These are phyloP conservation scores for Phialocephala subalpina DNA, from an alignment of 2,329 filamentous ascomycete species.

Conservation along the genomic window DNA sequence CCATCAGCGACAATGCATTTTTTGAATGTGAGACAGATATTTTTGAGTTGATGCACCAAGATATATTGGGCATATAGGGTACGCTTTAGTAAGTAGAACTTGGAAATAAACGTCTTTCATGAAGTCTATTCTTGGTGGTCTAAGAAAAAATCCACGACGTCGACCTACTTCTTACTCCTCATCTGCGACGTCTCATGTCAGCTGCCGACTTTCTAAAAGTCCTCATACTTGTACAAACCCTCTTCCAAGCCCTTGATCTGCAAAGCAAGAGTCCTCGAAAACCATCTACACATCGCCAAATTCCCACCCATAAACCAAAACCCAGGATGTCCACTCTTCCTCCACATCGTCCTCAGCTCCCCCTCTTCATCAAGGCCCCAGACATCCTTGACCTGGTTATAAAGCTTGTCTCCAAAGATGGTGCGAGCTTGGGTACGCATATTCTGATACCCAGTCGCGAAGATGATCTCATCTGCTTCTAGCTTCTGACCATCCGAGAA, in stretches of 20 bases:
- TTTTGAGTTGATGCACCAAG: too few species aligned
- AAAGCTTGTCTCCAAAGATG: conserved; percentile 59
- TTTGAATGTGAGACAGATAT: too few species aligned
- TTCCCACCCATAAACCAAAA: conserved; percentile 63
- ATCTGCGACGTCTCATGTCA: too few species aligned
- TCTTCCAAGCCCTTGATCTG: conserved; percentile 56
- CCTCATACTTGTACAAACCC: conserved; percentile 44
- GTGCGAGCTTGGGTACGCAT: conserved; percentile 59
- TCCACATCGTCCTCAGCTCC: conserved; percentile 55
- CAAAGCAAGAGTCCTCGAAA: conserved; percentile 55
- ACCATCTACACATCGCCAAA: conserved; percentile 55
- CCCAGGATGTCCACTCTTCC: conserved; percentile 54
- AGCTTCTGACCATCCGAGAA: conserved; percentile 22
- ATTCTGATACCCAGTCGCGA: conserved; percentile 59
- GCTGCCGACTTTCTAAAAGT: too few species aligned
- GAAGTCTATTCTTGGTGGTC: too few species aligned
- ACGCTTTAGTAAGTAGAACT: too few species aligned
- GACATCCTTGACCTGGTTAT: conserved; percentile 55
- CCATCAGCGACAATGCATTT: too few species aligned
- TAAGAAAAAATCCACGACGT: too few species aligned
- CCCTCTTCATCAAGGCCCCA: conserved; percentile 59
- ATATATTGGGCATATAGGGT: too few species aligned
- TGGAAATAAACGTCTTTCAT: too few species aligned
- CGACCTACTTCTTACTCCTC: too few species aligned
- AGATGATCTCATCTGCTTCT: conserved; percentile 59